Evolutionary conservation across 768 basidiomycete genomes (phyloP).

Genomic region (Phaeotremella skinneri): DNA sequence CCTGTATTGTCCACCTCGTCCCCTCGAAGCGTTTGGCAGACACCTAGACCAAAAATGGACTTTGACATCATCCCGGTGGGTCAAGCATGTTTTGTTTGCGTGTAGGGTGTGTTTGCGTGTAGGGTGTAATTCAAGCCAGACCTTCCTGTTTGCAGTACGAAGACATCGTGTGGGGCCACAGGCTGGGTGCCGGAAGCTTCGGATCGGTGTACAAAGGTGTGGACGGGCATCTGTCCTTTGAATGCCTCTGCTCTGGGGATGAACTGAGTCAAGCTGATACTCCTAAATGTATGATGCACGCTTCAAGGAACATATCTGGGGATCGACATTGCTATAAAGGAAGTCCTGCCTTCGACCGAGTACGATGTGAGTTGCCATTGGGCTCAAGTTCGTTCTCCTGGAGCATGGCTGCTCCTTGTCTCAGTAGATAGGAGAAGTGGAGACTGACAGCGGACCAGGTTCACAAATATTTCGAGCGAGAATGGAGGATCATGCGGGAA

Average conservation of each 20-base stretch:
- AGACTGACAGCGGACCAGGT: slow-evolving; percentile 37
- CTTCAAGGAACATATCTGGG: slow-evolving; percentile 78
- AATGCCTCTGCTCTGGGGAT: background rate
- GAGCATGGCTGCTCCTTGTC: background rate
- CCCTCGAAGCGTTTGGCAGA: too few relatives aligned
- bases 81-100: background rate
- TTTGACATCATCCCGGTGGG: slow-evolving; percentile 46
- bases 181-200: slow-evolving; percentile 46
- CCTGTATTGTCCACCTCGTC: too few relatives aligned
- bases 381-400: background rate
- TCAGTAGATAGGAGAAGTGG: background rate
- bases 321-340: slow-evolving; percentile 93
- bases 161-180: slow-evolving; percentile 47
- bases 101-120: too few relatives aligned
- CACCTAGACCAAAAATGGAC: slow-evolving; percentile 26
- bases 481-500: slow-evolving; percentile 94
- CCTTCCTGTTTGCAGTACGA: slow-evolving; percentile 26
- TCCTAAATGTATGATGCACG: background rate
- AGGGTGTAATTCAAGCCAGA: background rate
- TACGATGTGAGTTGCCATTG: slow-evolving; percentile 64
- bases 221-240: background rate
- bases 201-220: slow-evolving; percentile 49
- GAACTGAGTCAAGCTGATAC: background rate
- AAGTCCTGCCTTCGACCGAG: slow-evolving; percentile 83
- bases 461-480: slow-evolving; percentile 94